Evolutionary conservation across 2,329 filamentous ascomycete genomes (phyloP), one percentile per base, ranked within the genome.

Genomic region (Zymoseptoria passerinii): DNA sequence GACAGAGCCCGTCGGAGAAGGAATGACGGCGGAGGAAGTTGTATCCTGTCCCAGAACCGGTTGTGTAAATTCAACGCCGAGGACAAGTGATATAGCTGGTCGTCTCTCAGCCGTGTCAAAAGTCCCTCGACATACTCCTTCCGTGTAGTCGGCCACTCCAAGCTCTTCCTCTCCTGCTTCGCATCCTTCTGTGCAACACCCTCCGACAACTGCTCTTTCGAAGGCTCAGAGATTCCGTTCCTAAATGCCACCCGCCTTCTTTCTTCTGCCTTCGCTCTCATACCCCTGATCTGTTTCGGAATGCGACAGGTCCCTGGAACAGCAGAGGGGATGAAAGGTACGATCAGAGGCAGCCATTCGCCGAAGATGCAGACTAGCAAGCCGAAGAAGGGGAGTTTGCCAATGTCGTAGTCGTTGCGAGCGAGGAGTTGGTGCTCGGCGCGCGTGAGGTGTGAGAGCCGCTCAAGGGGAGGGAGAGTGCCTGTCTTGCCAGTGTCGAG

Each of bases 221-320:
- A 75, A 73, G 96, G 92, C 48, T 76, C 77, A 0, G 90, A 90
- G 57, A 96, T 87, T 4, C 90, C 70, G 27, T 53, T 58, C 50
- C 77, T 73, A 67, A 84, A 83, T 8, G 79, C 80, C 0, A 70
- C 70, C 29, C 63, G 68, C 8, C 86, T 77, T 8, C 83, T 74
- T 53, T 75, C 72, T 69, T 89, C 82, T 1, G 78, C 74, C 63
- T 80, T 78, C 16, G 68, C 68, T 54, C 82, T 75, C 59, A 84
- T 74, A 48, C 84, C 80, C n/a, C 79, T 76, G 6, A 89, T 76
- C 75, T 96, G 92, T 48, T 76, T 77, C 0, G 92, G 92, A 59
- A 96, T 88, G 9, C 90, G 83, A 72, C 92, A 96, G 0, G 90
- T 87, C 66, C 84, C 83, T 0, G 92, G 92, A 27, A 95, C 88